Percentiles rank a stretch among this genome's conserved stretches.
Conservation (phyloP, 1,284 basidiomycete species). For the Marasmius fiardii region DNA sequence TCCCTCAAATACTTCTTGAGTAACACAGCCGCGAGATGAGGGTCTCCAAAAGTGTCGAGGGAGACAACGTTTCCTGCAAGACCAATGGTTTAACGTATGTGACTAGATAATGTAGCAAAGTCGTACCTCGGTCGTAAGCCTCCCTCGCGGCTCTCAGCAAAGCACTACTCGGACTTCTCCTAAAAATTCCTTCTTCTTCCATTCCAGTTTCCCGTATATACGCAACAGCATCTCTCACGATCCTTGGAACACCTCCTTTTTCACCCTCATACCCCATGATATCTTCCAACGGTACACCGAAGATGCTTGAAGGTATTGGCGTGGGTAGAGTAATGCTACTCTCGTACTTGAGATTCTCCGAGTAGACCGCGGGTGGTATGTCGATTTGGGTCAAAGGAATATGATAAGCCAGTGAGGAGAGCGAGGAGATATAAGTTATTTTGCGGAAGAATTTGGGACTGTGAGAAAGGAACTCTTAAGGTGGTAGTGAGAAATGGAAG, state of each 20-base stretch:
- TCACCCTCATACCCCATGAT: slow-evolving; percentile 82
- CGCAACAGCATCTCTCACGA: slow-evolving; percentile 74
- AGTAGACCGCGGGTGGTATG: slow-evolving; percentile 77
- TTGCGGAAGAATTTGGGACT: slow-evolving; percentile 89
- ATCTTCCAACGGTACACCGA: slow-evolving; percentile 76
- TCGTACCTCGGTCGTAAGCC: slow-evolving; percentile 73
- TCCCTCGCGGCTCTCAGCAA: slow-evolving; percentile 72
- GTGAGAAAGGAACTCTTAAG: slow-evolving; percentile 1
- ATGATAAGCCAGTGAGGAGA: slow-evolving; percentile 70
- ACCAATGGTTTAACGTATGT: slow-evolving; percentile 10
- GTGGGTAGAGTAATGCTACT: slow-evolving; percentile 14
- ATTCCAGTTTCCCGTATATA: slow-evolving; percentile 66
- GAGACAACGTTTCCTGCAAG: slow-evolving; percentile 69
- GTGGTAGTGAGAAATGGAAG: not conserved
- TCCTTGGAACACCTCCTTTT: slow-evolving; percentile 74
- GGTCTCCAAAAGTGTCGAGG: slow-evolving; percentile 68
- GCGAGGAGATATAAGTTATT: slow-evolving; percentile 68
- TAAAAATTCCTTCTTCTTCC: slow-evolving; percentile 76
- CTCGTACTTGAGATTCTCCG: slow-evolving; percentile 38
- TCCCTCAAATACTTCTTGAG: slow-evolving; percentile 83
- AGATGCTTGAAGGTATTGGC: slow-evolving; percentile 56
- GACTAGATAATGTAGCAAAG: not conserved
- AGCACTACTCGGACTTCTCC: slow-evolving; percentile 70
- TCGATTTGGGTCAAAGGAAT: slow-evolving; percentile 84
- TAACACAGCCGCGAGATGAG: slow-evolving; percentile 78